Evolutionary conservation across 768 basidiomycete genomes (phyloP), one percentile per base, ranked within the genome.

Genomic region (Russula sp.): DNA sequence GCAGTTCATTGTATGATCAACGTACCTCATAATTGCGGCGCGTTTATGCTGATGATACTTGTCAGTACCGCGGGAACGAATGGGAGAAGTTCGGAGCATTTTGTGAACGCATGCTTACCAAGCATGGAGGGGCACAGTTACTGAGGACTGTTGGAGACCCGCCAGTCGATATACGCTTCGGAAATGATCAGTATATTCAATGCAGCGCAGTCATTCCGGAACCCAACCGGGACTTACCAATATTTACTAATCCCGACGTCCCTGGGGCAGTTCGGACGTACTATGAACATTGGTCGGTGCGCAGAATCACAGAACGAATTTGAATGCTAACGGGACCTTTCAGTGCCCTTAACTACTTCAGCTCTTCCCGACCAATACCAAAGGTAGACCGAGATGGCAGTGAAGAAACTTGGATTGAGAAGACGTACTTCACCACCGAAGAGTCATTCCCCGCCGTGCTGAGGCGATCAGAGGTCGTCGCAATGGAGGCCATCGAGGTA

Each of bases 41-140:
- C 3, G 43, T 11, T 46, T 36, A 16, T 35, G 13, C 39, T 57
- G 39, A 66, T 63, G 54, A 57, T 29, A 48, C 49, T 34, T 22
- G 4, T 54, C 58, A 93, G 91, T 95, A 95, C 72, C 91, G 96
- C 48, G 96, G 94, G 1, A 90, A 86, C 69, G 93, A 93, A 69
- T 93, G 90, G 93, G 95, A 98, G 75, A 94, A 91, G 69, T 93
- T 86, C 64, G 87, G 86, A 7, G 83, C 88, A 3, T 93, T 90
- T 76, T 92, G 91, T 73, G 93, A 98, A 72, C 79, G 89, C 41
- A 90, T 97, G 85, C 83, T 94, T 57, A 87, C 85, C 73, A 96
- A 95, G 71, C 90, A 93, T 73, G 87, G 90, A 4, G 85, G 85
- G 22, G 90, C 94, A 5, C 88, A 88, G 60, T 73, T 97, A 10